These are phyloP conservation scores for Pseudogymnoascus sp. DNA, from an alignment of 2,329 filamentous ascomycete species.

Conservation along the genomic window DNA sequence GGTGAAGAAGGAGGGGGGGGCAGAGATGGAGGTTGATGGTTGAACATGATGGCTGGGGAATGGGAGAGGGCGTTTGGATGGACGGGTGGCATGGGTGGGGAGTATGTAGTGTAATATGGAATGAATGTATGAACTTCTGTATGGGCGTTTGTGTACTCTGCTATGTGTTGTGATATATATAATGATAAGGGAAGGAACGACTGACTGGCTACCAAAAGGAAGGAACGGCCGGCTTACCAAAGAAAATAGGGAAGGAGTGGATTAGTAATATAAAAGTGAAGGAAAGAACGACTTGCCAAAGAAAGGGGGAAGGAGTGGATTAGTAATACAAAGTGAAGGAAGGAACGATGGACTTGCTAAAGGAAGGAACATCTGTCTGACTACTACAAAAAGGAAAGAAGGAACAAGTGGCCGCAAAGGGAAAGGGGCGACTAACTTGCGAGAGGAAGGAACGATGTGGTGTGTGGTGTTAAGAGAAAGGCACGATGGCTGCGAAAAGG, in stretches of 20 bases:
- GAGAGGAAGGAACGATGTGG: too few species aligned
- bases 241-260: neutral
- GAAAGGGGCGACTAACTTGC: neutral
- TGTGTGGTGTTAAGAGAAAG: too few species aligned
- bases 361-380: neutral
- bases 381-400: neutral
- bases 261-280: neutral
- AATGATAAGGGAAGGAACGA: neutral
- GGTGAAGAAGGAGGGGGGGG: neutral
- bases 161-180: neutral
- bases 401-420: neutral
- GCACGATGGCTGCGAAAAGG: too few species aligned
- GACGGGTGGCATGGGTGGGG: neutral
- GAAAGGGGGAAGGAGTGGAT: neutral
- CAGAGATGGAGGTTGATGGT: neutral
- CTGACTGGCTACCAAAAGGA: neutral
- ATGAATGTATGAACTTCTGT: neutral
- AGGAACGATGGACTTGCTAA: neutral
- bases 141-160: neutral
- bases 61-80: neutral
- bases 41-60: neutral
- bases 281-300: neutral
- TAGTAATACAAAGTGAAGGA: neutral
- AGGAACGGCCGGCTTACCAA: neutral
- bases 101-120: constrained; percentile 1